These are phyloP conservation scores for Rossbeevera mucosa DNA, from an alignment of 768 basidiomycete genomes.

Conservation along the genomic window DNA sequence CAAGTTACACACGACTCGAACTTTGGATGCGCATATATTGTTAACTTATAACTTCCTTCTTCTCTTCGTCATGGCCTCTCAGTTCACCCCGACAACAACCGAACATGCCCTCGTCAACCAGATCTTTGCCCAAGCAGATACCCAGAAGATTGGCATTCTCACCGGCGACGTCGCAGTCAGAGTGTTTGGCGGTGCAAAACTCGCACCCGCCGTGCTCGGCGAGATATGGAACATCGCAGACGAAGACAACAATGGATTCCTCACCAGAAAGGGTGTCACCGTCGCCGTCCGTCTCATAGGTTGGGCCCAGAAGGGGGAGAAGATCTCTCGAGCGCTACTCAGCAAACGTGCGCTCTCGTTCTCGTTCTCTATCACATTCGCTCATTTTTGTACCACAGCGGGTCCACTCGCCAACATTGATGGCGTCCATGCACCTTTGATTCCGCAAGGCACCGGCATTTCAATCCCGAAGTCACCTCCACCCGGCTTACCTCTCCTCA, in stretches of 20 bases:
- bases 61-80: conserved; percentile 33
- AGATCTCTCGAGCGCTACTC: conserved; percentile 55
- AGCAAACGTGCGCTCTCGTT: conserved; percentile 57
- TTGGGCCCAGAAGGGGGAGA: conserved; percentile 85
- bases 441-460: conserved; percentile 52
- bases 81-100: conserved; percentile 43
- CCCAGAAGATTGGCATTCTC: conserved; percentile 76
- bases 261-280: conserved; percentile 84
- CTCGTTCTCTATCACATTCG: not conserved
- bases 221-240: conserved; percentile 95
- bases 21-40: conserved; percentile 1
- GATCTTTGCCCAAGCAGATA: conserved; percentile 70
- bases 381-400: conserved; percentile 44
- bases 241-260: conserved; percentile 88
- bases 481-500: conserved; percentile 58
- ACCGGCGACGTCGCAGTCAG: conserved; percentile 89
- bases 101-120: conserved; percentile 62
- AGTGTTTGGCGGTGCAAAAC: conserved; percentile 78
- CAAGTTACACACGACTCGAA: conserved; percentile 4
- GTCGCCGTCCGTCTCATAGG: conserved; percentile 88
- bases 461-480: conserved; percentile 62
- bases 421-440: conserved; percentile 49
- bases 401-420: conserved; percentile 82
- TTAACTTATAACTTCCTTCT: conserved; percentile 18
- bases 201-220: conserved; percentile 72